Conservation (phyloP, 192 early-diverging fungal genomes). For the Pilobolus umbonatus region DNA sequence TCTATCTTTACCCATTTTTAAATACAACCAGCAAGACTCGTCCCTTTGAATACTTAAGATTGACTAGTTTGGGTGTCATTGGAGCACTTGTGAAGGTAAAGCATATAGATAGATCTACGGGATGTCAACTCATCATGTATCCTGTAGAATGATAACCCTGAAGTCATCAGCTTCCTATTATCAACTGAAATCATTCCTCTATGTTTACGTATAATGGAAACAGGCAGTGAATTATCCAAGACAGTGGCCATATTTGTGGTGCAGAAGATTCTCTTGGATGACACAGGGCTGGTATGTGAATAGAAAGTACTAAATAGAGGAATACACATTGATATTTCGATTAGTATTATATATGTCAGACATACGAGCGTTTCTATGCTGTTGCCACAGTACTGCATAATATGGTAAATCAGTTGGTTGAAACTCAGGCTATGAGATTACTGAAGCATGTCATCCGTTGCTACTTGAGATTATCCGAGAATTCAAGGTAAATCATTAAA, state of each 20-base stretch:
- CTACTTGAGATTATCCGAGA: constrained; percentile 89
- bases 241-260: constrained; percentile 99
- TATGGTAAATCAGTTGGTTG: constrained; percentile 89
- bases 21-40: constrained; percentile 93
- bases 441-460: constrained; percentile 94
- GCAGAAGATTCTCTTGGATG: constrained; percentile 93
- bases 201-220: constrained; percentile 98
- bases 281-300: constrained; percentile 68
- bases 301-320: constrained; percentile 34
- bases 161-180: constrained; percentile 92
- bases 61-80: constrained; percentile 93
- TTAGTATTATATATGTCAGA: constrained; percentile 78
- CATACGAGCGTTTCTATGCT: constrained; percentile 90
- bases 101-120: no score
- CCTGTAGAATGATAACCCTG: constrained; percentile 80
- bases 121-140: neutral
- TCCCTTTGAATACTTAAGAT: constrained; percentile 92
- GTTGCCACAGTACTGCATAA: constrained; percentile 91
- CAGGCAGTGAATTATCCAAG: constrained; percentile 93
- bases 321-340: neutral
- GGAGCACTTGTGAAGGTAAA: constrained; percentile 91
- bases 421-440: constrained; percentile 76
- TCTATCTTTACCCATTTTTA: constrained; percentile 97
- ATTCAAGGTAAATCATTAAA: constrained; percentile 51
- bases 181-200: constrained; percentile 97